These are phyloP conservation scores for Mucor sp. DNA, from an alignment of 371 early-diverging fungal species.

Conservation along the genomic window DNA sequence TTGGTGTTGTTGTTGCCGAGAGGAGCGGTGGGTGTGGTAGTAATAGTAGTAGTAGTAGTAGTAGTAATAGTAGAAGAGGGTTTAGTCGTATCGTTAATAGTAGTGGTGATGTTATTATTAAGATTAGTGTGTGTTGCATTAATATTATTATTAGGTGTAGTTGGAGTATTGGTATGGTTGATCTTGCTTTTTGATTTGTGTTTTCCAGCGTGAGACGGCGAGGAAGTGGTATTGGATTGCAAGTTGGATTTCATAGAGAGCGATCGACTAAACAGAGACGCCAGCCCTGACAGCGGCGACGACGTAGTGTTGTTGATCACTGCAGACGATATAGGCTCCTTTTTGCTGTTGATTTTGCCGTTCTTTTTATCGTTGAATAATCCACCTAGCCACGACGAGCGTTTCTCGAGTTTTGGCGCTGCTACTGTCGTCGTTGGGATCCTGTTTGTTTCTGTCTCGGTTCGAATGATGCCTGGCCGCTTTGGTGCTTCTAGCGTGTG, in stretches of 20 bases:
- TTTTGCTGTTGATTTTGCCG: neutral
- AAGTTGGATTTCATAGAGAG: constrained; percentile 25
- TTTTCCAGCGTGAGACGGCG: neutral
- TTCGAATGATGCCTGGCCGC: constrained; percentile 9
- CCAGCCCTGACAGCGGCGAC: constrained; percentile 23
- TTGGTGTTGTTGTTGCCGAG: neutral
- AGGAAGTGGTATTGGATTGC: neutral
- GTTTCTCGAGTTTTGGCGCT: constrained; percentile 8
- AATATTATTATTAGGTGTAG: neutral
- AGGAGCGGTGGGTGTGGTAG: neutral
- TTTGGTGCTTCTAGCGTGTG: neutral
- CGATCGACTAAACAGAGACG: constrained; percentile 30
- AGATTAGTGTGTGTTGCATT: neutral
- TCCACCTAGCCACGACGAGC: constrained; percentile 31
- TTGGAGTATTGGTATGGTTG: neutral
- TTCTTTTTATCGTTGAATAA: constrained; percentile 24
- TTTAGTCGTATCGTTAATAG: neutral
- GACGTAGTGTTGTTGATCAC: constrained; percentile 5
- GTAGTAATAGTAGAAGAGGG: neutral
- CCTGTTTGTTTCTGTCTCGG: constrained; percentile 2
- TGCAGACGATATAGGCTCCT: neutral
- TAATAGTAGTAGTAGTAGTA: neutral
- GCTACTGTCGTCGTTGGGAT: neutral
- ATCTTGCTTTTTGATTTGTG: neutral
- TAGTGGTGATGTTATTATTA: neutral